Conservation (phyloP, 257 asterid genomes). For the Osmanthus fragrans region DNA sequence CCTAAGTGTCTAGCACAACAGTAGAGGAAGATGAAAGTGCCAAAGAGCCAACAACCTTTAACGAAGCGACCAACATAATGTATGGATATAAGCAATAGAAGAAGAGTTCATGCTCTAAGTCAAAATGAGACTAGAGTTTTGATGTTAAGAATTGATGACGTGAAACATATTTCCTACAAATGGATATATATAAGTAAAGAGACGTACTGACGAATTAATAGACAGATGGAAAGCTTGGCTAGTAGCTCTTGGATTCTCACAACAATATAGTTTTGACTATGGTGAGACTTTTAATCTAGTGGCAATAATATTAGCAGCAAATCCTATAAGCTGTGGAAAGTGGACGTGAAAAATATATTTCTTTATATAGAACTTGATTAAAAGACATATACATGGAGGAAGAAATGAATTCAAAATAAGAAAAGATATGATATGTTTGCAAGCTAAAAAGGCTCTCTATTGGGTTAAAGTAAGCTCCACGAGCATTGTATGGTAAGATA, state of each 20-base stretch:
- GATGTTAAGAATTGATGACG: no score
- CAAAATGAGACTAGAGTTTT: no score
- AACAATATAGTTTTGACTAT: neutral
- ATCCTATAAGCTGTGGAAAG: neutral
- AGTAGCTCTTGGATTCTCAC: neutral
- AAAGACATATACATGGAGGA: neutral
- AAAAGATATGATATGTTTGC: neutral
- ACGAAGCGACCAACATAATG: no score
- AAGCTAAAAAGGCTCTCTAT: neutral
- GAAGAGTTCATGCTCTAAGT: no score
- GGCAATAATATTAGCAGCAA: neutral
- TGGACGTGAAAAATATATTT: neutral
- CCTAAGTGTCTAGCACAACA: no score
- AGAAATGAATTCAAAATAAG: neutral
- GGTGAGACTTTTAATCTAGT: neutral
- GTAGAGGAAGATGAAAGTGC: no score
- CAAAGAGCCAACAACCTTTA: no score
- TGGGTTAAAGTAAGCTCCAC: neutral
- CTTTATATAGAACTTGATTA: neutral
- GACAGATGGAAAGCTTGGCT: neutral
- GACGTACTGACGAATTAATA: neutral
- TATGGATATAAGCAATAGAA: no score
- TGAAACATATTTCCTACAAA: no score
- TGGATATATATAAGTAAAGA: conserved; percentile 1
- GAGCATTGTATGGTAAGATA: neutral